Percentiles rank a stretch among this genome's conserved stretches.
Conservation (phyloP, 495 filamentous ascomycete species). For the Extremus antarcticus region DNA sequence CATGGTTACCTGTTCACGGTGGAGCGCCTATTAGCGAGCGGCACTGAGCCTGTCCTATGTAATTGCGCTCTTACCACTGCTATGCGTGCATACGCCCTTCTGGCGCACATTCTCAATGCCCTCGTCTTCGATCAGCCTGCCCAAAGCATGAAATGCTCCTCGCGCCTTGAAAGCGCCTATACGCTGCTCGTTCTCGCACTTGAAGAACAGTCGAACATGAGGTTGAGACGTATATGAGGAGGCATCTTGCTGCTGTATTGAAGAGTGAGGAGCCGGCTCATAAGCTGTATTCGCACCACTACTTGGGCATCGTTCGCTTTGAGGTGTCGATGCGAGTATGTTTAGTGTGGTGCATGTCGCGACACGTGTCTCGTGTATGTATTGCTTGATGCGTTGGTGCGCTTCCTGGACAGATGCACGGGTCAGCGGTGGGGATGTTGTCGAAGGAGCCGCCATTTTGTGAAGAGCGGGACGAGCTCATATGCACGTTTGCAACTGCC, state of each 20-base stretch:
- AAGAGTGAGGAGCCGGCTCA: conserved; percentile 34
- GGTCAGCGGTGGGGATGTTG: conserved; percentile 49
- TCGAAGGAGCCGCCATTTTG: conserved; percentile 31
- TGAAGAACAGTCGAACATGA: conserved; percentile 73
- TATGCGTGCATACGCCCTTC: conserved; percentile 82
- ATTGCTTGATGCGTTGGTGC: conserved; percentile 56
- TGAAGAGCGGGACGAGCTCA: too few relatives aligned
- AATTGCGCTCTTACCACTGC: conserved; percentile 49
- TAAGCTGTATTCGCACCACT: conserved; percentile 6
- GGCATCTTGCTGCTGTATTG: conserved; percentile 43
- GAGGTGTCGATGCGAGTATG: conserved; percentile 61
- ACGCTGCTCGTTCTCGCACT: conserved; percentile 88
- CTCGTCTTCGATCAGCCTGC: conserved; percentile 54
- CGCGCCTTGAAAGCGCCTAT: conserved; percentile 90
- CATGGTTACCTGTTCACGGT: conserved; percentile 78
- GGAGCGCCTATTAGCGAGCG: too few relatives aligned
- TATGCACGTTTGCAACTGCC: too few relatives aligned
- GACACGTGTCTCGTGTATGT: conserved; percentile 77
- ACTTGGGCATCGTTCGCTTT: conserved; percentile 27
- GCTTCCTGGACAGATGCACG: conserved; percentile 58
- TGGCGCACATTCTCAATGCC: conserved; percentile 30
- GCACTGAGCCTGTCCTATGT: too few relatives aligned
- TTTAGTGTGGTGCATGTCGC: conserved; percentile 66
- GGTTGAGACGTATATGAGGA: conserved; percentile 38
- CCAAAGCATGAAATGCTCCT: conserved; percentile 81